Conservation (phyloP, 257 asterid genomes). For the Craterostigma plantagineum region DNA sequence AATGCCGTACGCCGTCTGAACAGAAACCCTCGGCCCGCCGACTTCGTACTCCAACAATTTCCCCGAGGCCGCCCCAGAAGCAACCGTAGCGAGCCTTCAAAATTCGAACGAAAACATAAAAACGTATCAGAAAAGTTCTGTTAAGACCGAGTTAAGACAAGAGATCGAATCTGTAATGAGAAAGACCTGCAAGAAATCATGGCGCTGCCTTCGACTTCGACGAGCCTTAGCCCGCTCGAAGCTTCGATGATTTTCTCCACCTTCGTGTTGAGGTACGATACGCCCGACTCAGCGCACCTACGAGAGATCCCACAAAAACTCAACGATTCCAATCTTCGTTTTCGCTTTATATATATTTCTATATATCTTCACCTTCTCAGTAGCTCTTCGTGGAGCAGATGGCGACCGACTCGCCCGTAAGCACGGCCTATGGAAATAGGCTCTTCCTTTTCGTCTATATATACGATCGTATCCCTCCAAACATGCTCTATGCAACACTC, state of each 20-base stretch:
- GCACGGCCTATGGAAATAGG: constrained; percentile 87
- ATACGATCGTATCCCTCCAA: constrained; percentile 90
- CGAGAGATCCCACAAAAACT: no score
- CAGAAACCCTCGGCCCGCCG: constrained; percentile 97
- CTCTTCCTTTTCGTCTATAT: constrained; percentile 60
- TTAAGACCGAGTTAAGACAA: no score
- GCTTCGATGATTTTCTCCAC: constrained; percentile 81
- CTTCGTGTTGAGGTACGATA: constrained; percentile 70
- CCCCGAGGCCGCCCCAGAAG: constrained; percentile 99
- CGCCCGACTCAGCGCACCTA: constrained; percentile 99
- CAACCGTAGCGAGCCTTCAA: constrained; percentile 92
- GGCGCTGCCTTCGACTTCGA: constrained; percentile 56
- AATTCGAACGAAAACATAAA: constrained; percentile 12
- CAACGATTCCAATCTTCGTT: no score
- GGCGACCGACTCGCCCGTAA: constrained; percentile 97
- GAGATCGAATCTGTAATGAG: no score
- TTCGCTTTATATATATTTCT: no score
- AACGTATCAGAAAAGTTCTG: constrained; percentile 14
- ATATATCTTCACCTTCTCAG: constrained; percentile 55
- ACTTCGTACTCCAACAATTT: constrained; percentile 86
- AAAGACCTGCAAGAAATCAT: constrained; percentile 83
- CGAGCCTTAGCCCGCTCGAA: constrained; percentile 72
- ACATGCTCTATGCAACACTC: constrained; percentile 93
- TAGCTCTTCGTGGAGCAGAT: constrained; percentile 88
- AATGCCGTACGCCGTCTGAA: constrained; percentile 95